phyloP scores from a whole-genome alignment of 768 basidiomycete genomes.

The Suillus variegatus region DNA sequence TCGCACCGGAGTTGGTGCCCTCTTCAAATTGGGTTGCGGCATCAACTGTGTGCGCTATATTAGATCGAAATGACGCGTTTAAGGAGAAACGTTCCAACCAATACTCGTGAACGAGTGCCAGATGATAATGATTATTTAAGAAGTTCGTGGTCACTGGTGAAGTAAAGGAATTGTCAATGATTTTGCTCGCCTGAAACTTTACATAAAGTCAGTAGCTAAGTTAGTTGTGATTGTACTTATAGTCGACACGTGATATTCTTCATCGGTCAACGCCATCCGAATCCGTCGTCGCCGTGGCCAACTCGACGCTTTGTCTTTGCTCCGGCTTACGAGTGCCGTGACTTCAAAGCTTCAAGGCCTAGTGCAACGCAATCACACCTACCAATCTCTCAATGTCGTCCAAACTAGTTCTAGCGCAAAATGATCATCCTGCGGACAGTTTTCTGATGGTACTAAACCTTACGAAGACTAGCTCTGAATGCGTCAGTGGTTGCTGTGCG shows the following conservation, averaged over 20 bases:
- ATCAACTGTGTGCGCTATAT: not conserved
- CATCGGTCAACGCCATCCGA: no score
- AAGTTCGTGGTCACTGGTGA: not conserved
- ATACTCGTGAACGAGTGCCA: not conserved
- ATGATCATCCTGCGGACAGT: no score
- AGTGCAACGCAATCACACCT: not conserved
- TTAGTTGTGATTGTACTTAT: no score
- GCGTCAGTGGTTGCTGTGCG: no score
- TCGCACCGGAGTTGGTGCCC: constrained; percentile 11
- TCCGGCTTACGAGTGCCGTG: no score
- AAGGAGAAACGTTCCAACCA: not conserved
- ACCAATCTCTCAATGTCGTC: not conserved
- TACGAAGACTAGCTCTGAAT: no score
- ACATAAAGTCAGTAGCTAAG: no score
- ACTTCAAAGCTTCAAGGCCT: not conserved
- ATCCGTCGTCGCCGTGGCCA: no score
- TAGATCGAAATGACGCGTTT: not conserved
- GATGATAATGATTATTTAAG: not conserved
- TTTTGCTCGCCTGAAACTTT: not conserved
- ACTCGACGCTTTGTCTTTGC: not conserved
- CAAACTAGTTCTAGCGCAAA: no score
- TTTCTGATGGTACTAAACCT: no score
- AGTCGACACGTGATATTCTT: no score
- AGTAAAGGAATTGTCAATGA: no score
- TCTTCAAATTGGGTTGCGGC: constrained; percentile 5